phyloP scores from a whole-genome alignment of 768 basidiomycete species.

The Podaxis sp. region DNA sequence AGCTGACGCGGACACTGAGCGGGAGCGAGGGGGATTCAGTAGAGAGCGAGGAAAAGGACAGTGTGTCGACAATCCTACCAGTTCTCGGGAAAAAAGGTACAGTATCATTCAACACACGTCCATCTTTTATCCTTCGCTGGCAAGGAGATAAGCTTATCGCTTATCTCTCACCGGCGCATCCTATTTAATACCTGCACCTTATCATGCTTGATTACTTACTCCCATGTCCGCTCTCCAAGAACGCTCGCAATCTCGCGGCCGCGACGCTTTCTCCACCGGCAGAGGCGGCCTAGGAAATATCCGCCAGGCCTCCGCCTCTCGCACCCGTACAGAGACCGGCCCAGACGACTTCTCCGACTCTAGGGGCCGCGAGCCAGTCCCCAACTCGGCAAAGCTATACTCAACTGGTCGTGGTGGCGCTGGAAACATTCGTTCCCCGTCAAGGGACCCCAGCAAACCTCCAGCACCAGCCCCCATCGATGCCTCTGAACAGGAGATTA shows the following conservation, averaged over 20 bases:
- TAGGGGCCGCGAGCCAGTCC: conserved; percentile 59
- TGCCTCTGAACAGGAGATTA: conserved; percentile 38
- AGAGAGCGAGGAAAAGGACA: neutral
- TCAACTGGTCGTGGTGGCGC: conserved; percentile 79
- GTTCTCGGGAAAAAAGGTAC: conserved; percentile 2
- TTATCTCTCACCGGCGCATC: neutral
- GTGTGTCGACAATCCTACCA: neutral
- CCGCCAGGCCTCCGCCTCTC: conserved; percentile 44
- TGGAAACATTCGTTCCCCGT: conserved; percentile 83
- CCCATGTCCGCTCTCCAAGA: conserved; percentile 20
- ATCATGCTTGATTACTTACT: neutral
- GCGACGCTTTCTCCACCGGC: conserved; percentile 63
- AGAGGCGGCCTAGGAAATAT: conserved; percentile 74
- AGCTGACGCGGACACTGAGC: conserved; percentile 4
- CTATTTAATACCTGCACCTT: neutral
- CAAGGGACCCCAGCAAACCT: conserved; percentile 28
- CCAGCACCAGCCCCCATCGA: conserved; percentile 28
- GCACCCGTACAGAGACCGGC: conserved; percentile 43
- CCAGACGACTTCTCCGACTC: conserved; percentile 57
- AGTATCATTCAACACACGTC: neutral
- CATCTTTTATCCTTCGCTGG: neutral
- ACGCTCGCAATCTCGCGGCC: conserved; percentile 58
- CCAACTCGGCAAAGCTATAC: conserved; percentile 38
- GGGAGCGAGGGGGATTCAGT: neutral
- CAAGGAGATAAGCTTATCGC: conserved; percentile 3